Percentiles rank a stretch among this genome's conserved stretches.
phyloP scores from a whole-genome alignment of 768 basidiomycete genomes.

The Crassisporium funariophilum region DNA sequence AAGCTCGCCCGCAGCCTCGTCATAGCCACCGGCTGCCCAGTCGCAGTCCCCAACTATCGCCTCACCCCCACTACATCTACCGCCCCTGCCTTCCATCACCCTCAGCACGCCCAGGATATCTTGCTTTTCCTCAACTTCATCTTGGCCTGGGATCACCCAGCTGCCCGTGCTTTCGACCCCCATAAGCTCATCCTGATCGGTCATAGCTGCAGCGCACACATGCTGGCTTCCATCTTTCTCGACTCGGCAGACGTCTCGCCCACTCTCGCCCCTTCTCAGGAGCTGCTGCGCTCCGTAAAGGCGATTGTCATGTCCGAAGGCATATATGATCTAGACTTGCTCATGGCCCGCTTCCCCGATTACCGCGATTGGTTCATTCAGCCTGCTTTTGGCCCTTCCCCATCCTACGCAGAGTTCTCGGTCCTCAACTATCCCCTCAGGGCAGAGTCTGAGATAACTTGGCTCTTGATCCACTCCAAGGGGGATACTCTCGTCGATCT shows the following conservation, averaged over 20 bases:
- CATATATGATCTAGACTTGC: constrained; percentile 71
- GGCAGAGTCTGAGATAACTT: constrained; percentile 40
- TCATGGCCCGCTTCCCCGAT: constrained; percentile 64
- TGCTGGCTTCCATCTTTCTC: constrained; percentile 71
- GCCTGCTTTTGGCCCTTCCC: constrained; percentile 54
- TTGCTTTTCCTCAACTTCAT: constrained; percentile 65
- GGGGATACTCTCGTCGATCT: constrained; percentile 71
- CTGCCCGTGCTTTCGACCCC: constrained; percentile 39
- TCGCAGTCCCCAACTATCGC: constrained; percentile 79
- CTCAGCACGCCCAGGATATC: constrained; percentile 68
- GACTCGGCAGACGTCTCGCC: constrained; percentile 45
- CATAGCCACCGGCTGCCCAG: constrained; percentile 49
- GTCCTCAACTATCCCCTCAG: constrained; percentile 43
- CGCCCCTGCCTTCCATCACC: constrained; percentile 55
- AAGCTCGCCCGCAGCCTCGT: constrained; percentile 56
- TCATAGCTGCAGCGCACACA: constrained; percentile 85
- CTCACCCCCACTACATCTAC: constrained; percentile 53
- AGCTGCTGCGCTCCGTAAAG: constrained; percentile 46
- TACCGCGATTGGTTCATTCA: constrained; percentile 75
- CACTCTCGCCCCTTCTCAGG: constrained; percentile 44
- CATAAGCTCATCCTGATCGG: constrained; percentile 60
- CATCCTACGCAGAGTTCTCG: constrained; percentile 52
- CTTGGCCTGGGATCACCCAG: constrained; percentile 44
- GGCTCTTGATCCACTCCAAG: constrained; percentile 76
- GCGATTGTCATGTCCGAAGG: constrained; percentile 73